phyloP scores from a whole-genome alignment of 1,284 basidiomycete species.

The Tausonia pullulans region DNA sequence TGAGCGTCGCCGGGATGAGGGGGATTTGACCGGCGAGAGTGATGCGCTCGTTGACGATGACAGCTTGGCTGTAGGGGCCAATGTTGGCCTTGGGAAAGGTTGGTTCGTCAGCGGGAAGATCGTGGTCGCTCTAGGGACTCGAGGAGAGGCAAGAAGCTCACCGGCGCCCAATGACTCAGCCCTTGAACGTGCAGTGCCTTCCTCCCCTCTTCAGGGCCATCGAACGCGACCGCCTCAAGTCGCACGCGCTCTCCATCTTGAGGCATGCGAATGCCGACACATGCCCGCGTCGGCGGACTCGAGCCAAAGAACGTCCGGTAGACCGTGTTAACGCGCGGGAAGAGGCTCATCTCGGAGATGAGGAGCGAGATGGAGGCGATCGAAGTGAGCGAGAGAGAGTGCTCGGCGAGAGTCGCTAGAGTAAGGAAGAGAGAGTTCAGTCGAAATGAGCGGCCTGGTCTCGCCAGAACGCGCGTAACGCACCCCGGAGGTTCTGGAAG shows the following conservation, averaged over 20 bases:
- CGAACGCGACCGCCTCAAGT: slow-evolving; percentile 66
- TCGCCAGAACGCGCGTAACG: not conserved
- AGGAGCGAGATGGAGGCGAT: slow-evolving; percentile 72
- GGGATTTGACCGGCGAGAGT: slow-evolving; percentile 95
- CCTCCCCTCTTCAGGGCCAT: slow-evolving; percentile 41
- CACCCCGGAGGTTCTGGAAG: slow-evolving; percentile 50
- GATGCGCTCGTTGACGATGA: slow-evolving; percentile 58
- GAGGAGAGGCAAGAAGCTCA: too few species aligned
- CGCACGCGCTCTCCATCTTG: slow-evolving; percentile 43
- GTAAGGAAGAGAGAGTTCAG: not conserved
- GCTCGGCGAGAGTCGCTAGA: slow-evolving; percentile 41
- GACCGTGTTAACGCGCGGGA: slow-evolving; percentile 60
- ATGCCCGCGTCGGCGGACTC: slow-evolving; percentile 86
- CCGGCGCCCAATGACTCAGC: slow-evolving; percentile 91
- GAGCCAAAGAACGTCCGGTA: slow-evolving; percentile 76
- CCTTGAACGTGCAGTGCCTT: slow-evolving; percentile 86
- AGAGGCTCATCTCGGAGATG: slow-evolving; percentile 67
- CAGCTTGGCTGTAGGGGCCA: slow-evolving; percentile 92
- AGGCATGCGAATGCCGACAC: slow-evolving; percentile 67
- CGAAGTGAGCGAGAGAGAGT: slow-evolving; percentile 47
- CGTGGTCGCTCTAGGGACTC: too few species aligned
- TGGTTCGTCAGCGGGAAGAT: too few species aligned
- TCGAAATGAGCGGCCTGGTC: not conserved
- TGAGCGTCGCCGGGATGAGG: slow-evolving; percentile 61
- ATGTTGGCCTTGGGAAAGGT: slow-evolving; percentile 58